phyloP scores from a whole-genome alignment of 495 filamentous ascomycete genomes.

The Lepraria neglecta region DNA sequence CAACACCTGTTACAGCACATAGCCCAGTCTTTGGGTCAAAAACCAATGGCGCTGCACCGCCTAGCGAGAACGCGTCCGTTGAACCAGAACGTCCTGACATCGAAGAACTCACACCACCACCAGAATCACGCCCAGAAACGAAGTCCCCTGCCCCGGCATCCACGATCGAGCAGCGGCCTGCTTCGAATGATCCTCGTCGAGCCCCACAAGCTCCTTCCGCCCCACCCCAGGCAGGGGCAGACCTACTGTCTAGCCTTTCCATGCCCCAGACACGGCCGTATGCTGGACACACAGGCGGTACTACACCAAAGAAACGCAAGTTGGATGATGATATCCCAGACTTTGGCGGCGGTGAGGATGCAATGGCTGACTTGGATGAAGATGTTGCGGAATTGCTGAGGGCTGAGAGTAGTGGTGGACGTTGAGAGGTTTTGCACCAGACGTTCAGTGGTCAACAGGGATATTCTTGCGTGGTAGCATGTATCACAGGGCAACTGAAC shows the following conservation, averaged over 20 bases:
- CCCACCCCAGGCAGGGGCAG: constrained; percentile 38
- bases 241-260: constrained; percentile 48
- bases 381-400: constrained; percentile 77
- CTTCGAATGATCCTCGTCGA: constrained; percentile 21
- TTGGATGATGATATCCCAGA: constrained; percentile 65
- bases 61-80: constrained; percentile 28
- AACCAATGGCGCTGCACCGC: constrained; percentile 22
- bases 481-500: no score
- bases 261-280: constrained; percentile 34
- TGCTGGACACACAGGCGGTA: constrained; percentile 34
- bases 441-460: no score
- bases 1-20: constrained; percentile 30
- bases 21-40: constrained; percentile 34
- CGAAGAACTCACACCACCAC: constrained; percentile 73
- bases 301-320: constrained; percentile 65
- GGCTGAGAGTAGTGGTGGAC: constrained; percentile 40
- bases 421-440: constrained; percentile 3
- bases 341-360: constrained; percentile 54
- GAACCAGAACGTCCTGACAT: constrained; percentile 65
- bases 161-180: constrained; percentile 6
- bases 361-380: constrained; percentile 66
- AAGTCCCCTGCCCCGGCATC: constrained; percentile 29
- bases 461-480: no score
- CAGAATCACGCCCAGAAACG: constrained; percentile 39
- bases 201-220: constrained; percentile 35